Evolutionary conservation across 2,329 filamentous ascomycete genomes (phyloP).

Genomic region (Pseudonectria buxi): DNA sequence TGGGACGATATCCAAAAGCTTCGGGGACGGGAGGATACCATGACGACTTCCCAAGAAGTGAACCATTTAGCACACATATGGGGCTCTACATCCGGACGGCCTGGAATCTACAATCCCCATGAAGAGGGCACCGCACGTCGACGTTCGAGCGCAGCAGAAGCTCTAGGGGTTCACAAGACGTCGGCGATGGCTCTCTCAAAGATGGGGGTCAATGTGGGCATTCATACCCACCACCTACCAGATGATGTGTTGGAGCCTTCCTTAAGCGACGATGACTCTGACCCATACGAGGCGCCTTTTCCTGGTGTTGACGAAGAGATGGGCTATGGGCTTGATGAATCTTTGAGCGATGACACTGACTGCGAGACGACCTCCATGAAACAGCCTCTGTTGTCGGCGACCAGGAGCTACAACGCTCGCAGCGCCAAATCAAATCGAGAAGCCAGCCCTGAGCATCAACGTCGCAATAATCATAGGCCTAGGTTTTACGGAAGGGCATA

Average conservation of each 20-base stretch:
- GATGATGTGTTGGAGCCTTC: slow-evolving; percentile 48
- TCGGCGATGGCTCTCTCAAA: slow-evolving; percentile 48
- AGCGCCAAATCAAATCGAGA: too few relatives aligned
- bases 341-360: slow-evolving; percentile 27
- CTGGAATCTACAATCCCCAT: slow-evolving; percentile 39
- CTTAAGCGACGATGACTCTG: slow-evolving; percentile 24
- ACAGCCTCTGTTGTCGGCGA: slow-evolving; percentile 17
- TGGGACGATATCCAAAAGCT: slow-evolving; percentile 67
- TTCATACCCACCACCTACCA: slow-evolving; percentile 67
- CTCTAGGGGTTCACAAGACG: slow-evolving; percentile 56
- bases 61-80: slow-evolving; percentile 38
- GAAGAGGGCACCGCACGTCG: slow-evolving; percentile 25
- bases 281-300: slow-evolving; percentile 26
- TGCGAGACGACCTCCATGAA: slow-evolving; percentile 8
- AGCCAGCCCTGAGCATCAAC: too few relatives aligned
- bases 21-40: slow-evolving; percentile 33
- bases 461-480: too few relatives aligned
- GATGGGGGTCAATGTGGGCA: slow-evolving; percentile 62
- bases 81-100: slow-evolving; percentile 35
- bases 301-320: slow-evolving; percentile 26
- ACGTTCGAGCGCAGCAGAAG: slow-evolving; percentile 47
- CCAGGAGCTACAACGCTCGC: slow-evolving; percentile 1
- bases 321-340: slow-evolving; percentile 8
- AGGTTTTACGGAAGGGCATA: too few relatives aligned
- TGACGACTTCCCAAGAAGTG: slow-evolving; percentile 37